Evolutionary conservation across 2,329 filamentous ascomycete genomes (phyloP), one percentile per base, ranked within the genome.

Genomic region (Pseudogymnoascus sp.): DNA sequence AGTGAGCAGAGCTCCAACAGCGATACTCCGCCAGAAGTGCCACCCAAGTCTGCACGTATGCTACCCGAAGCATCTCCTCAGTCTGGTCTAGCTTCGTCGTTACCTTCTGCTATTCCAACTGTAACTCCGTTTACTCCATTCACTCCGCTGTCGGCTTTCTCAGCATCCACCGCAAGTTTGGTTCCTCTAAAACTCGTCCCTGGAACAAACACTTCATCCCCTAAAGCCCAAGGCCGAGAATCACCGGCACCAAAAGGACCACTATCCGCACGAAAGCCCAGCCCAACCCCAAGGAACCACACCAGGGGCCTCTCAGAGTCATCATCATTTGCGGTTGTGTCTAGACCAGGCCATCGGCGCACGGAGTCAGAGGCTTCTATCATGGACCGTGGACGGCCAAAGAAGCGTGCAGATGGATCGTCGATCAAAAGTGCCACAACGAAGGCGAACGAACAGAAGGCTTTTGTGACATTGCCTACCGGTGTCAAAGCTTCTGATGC

Each of bases 301-400:
- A 54, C 47, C 11, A 54, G 47, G 25, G 47, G 47, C n/a, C 47
- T 54, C 12, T 54, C 47, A 14, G 47, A 54, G 16, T 54, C 47
- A 14, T 54, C 47, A 28, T 54, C 47, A 18, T 54, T 54, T 32
- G 28, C 9, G 11, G 16, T 6, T 6, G 47, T 54, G 9, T 20
- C 47, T 14, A 32, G 54, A 60, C 41, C 67, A 2, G 69, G 75
- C 3, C 82, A 86, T 66, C 76, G 77, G 59, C 75, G 83, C 57
- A 78, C 78, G 18, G 78, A 78, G 58, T 86, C 84, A 1, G 84
- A 86, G 61, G 77, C 80, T 1, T 80, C 77, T 62, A 81, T 84
- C 50, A 82, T 84, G 78, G 82, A 87, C 62, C 76, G 84, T 43
- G 84, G 83, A 4, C 78, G 84, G n/a, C 81, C 83, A 0, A 78